Base-by-base conservation (phyloP, 768 basidiomycete genomes). In the Strobilomyces confusus region DNA sequence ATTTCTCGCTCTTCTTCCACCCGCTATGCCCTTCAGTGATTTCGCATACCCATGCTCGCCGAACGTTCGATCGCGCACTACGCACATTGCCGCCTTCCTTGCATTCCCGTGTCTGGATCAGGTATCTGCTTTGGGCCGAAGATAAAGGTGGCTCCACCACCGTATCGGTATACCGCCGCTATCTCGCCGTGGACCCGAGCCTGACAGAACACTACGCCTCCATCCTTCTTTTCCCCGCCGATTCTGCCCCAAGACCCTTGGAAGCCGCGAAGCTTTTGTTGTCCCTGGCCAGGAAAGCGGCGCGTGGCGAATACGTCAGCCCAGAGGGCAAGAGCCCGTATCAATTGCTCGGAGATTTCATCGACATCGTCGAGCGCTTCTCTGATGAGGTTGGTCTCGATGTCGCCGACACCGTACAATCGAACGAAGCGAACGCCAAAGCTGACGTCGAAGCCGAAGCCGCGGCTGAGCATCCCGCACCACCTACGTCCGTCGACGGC, bases 241-340 rank as follows among this genome's bases (percentile, higher is more conserved):
- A 81, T 58, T 77, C 89, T 43, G 61, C 74, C 30, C 82, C 90
- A 11, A 83, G 90, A 43, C 92, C 97, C 1, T 80, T 98, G 25
- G 92, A 95, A 69, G 94, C 95, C 2, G 92, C 93, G 5, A 99
- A 99, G 66, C 78, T 95, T 15, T 76, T 97, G 22, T 77, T 99
- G 26, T 80, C 82, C 3, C 72, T 98, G 52, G 91, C 92, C 26
- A 80, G 93, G 49, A 88, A 88, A 64, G 92, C 95, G 3, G 78
- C 87, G 0, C 77, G 81, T 37, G 94, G 93, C 23, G 82, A 86
- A 55, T 98, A 97, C 64, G 76, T 75, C 14, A 92, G 91, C 54
- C 85, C 91, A 0, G 94, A 98, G 67, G 90, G 89, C 45, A 98
- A 98, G 73, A 95, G 93, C 55, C 87, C 95, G 1, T 98, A 97